Conservation (phyloP, 139 green algal genomes). For the Gonium pectorale region DNA sequence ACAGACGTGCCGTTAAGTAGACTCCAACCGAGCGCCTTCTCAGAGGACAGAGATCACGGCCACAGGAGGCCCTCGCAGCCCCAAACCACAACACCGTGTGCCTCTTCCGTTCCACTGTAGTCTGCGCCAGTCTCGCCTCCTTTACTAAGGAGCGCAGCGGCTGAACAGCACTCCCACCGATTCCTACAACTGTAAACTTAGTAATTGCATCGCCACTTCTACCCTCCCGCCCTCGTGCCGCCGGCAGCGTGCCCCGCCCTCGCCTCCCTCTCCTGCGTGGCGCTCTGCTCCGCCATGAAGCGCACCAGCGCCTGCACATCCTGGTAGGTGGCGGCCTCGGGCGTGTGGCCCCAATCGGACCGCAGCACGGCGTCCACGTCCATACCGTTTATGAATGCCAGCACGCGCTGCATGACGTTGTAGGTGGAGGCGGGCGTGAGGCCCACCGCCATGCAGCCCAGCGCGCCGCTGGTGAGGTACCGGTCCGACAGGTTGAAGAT, state of each 20-base stretch:
- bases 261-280: constrained; percentile 17
- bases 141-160: no score
- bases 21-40: no score
- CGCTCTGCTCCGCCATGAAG: constrained; percentile 55
- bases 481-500: constrained; percentile 62
- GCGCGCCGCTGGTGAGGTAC: constrained; percentile 37
- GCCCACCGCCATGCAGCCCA: constrained; percentile 53
- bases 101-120: no score
- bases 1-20: no score
- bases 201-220: not conserved
- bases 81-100: no score
- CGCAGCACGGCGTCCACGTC: not conserved
- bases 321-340: constrained; percentile 36
- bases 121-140: no score
- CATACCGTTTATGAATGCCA: constrained; percentile 29
- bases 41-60: no score
- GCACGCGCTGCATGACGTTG: constrained; percentile 44
- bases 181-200: no score
- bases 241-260: not conserved
- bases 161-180: no score
- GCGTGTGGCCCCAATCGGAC: not conserved
- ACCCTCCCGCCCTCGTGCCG: not conserved
- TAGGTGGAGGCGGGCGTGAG: constrained; percentile 50
- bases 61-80: no score
- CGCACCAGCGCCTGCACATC: constrained; percentile 57